Evolutionary conservation across 306 rosid genomes (phyloP), one percentile per base, ranked within the genome.

Genomic region (Quercus gilva): DNA sequence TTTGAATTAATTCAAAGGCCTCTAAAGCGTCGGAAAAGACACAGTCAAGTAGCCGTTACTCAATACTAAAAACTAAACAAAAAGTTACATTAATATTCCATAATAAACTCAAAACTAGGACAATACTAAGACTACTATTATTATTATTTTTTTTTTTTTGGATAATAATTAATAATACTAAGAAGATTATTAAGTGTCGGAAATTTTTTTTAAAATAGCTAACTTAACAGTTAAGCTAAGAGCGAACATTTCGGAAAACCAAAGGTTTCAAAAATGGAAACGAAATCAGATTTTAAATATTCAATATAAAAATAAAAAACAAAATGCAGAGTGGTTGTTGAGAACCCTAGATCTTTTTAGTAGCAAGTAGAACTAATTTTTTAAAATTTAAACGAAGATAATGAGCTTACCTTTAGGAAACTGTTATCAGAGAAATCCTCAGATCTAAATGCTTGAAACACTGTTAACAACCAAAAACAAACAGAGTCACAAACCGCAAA

Each of bases 1-100:
- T 59, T 82, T 78, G 67, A 86, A 85, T 82, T 77, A 77, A 84
- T 59, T 69, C 85, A 85, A 86, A 86, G 55, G 84, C 83, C 61
- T 95, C 97, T 94, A 79, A 77, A 86, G 85, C 70, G 82, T 77
- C 75, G 86, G 77, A 85, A 89, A 85, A 88, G 85, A 82, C 82
- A 76, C 68, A 74, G 85, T 82, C 86, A 84, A 74, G 80, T 84
- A 84, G 90, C 90, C 91, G 94, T 92, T 90, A 80, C 73, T 63
- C 58, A 53, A 12, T 68, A 60, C 52, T 79, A 81, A 85, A 85
- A 59, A 10, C 53, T 37, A 12, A 49, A 49, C 14, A 49, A 12
- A 75, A 74, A 79, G 77, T 71, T 26, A 74, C 87, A 92, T 77
- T 69, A 86, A 86, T 76, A 79, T 69, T 85, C 86, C 92, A 84